Evolutionary conservation across 2,329 filamentous ascomycete genomes (phyloP), one percentile per base, ranked within the genome.

Genomic region (Phialophora verrucosa): DNA sequence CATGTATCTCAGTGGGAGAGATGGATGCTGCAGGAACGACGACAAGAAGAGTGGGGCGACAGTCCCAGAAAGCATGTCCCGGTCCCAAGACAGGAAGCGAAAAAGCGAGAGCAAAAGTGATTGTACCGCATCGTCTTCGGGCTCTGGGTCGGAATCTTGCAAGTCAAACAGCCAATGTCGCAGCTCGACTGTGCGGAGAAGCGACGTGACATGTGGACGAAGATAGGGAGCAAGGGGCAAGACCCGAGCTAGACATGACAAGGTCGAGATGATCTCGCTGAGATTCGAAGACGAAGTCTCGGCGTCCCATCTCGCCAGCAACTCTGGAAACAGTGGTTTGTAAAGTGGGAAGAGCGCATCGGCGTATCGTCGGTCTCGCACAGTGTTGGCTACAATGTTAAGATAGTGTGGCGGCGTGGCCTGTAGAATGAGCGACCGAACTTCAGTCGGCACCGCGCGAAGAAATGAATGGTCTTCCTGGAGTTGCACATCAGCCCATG

Each of bases 11-110:
- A 96, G 85, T 17, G 85, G 80, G 65, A 79, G 81, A 71, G 84
- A 83, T 55, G 77, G 62, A 73, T 87, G 84, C 53, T 82, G 80
- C 72, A 97, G 90, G 12, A 96, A 81, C 32, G 79, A 78, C 78
- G 93, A 88, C 51, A 97, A 83, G 69, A 86, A 85, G 55, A 87
- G 84, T 0, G 90, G 88, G 42, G 87, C 86, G 38, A 93, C 84
- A 72, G 88, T 82, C 65, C 80, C 81, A 10, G 85, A 85, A 74
- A 93, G 97, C 4, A 84, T 85, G 51, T 85, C 82, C 71, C 86
- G 83, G 75, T 97, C 89, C 74, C 91, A 91, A 74, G 87, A 91
- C 67, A 97, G 82, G 20, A 98, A 84, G 70, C 95, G 87, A 81
- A 93, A 96, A 47, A 90, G 79, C 44, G 91, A 86, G 57, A 96